Conservation (phyloP, 192 early-diverging fungal species). For the Borealophlyctis nickersoniae region DNA sequence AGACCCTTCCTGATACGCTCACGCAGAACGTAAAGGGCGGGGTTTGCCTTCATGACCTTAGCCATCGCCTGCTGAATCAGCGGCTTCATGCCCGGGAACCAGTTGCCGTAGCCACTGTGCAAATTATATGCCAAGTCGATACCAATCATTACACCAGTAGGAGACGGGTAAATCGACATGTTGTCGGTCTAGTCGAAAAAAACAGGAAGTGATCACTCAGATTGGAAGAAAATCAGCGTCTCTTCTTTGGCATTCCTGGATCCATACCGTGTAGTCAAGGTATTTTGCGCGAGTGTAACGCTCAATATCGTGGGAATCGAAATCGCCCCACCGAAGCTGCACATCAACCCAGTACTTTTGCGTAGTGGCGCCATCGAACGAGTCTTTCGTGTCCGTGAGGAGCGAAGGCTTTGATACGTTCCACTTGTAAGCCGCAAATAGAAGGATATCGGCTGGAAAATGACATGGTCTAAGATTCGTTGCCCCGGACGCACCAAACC, state of each 20-base stretch:
- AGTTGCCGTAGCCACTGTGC: constrained; percentile 90
- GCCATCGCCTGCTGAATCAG: constrained; percentile 96
- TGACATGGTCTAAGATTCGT: neutral
- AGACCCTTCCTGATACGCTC: constrained; percentile 98
- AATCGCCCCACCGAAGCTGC: constrained; percentile 98
- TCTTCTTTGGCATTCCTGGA: no score
- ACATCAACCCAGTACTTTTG: constrained; percentile 99
- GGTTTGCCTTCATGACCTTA: constrained; percentile 99
- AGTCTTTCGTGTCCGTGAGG: constrained; percentile 88
- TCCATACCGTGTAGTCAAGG: constrained; percentile 69
- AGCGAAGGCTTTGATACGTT: constrained; percentile 92
- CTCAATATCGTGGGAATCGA: constrained; percentile 98
- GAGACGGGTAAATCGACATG: constrained; percentile 99
- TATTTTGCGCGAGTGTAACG: constrained; percentile 97
- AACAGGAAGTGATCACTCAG: no score
- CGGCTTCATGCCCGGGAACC: constrained; percentile 99
- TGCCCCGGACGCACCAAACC: no score
- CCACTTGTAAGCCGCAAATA: constrained; percentile 98
- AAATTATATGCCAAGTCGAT: constrained; percentile 97
- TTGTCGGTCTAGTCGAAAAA: constrained; percentile 94
- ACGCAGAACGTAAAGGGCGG: constrained; percentile 93
- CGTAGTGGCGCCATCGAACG: constrained; percentile 94
- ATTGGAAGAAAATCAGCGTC: no score
- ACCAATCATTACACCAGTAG: constrained; percentile 94
- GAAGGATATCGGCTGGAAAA: constrained; percentile 69